Conservation (phyloP, 345 rosid species). For the Clarkia xantiana region DNA sequence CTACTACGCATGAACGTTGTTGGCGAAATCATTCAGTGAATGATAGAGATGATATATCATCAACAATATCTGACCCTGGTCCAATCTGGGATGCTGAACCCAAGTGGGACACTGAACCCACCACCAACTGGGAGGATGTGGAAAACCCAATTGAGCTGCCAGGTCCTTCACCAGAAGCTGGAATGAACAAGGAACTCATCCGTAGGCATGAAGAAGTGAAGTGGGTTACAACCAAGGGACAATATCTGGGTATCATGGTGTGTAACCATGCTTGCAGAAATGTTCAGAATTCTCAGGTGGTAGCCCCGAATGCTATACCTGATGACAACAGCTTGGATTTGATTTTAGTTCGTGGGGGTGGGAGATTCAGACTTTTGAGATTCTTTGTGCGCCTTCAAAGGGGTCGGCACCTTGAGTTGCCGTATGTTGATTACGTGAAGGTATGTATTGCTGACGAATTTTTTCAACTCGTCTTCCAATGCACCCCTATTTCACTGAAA, state of each 20-base stretch:
- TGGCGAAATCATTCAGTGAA: conserved; percentile 63
- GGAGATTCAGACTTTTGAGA: conserved; percentile 64
- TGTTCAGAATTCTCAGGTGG: conserved; percentile 92
- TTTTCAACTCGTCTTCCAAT: too few species aligned
- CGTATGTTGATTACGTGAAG: conserved; percentile 93
- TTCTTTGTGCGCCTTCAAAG: conserved; percentile 80
- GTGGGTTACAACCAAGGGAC: conserved; percentile 67
- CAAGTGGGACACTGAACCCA: conserved; percentile 73
- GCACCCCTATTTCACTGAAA: too few species aligned
- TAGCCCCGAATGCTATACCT: conserved; percentile 86
- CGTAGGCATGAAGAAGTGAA: conserved; percentile 44
- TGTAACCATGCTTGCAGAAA: conserved; percentile 97
- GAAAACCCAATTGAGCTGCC: conserved; percentile 83
- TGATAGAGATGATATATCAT: conserved; percentile 89
- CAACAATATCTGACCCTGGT: conserved; percentile 93
- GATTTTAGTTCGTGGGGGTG: conserved; percentile 83
- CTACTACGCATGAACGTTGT: conserved; percentile 49
- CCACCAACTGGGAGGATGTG: conserved; percentile 34
- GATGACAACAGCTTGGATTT: conserved; percentile 81
- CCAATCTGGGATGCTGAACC: conserved; percentile 98
- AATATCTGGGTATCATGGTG: conserved; percentile 76
- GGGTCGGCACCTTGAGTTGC: conserved; percentile 76
- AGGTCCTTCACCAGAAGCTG: conserved; percentile 63
- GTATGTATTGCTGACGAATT: too few species aligned
- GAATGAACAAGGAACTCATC: conserved; percentile 32